phyloP scores from a whole-genome alignment of 192 early-diverging fungal genomes.

The Coemansia sp. region DNA sequence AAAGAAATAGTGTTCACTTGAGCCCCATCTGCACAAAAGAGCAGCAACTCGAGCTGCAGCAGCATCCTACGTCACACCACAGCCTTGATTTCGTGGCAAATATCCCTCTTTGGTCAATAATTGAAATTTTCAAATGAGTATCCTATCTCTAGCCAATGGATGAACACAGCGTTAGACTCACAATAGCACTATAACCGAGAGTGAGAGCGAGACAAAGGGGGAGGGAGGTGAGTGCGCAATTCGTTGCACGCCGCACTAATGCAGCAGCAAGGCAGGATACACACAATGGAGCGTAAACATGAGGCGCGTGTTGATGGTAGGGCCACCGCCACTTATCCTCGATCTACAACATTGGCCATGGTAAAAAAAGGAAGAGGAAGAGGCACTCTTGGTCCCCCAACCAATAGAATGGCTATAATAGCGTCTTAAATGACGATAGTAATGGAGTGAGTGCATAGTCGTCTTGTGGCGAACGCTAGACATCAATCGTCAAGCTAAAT shows the following conservation, averaged over 20 bases:
- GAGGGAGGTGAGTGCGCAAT: conserved; percentile 3
- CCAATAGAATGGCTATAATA: not conserved
- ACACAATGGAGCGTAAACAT: not conserved
- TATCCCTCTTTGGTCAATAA: not conserved
- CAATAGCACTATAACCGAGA: not conserved
- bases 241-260: not conserved
- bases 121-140: not conserved
- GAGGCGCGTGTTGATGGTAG: conserved; percentile 10
- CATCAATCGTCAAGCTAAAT: not conserved
- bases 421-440: not conserved
- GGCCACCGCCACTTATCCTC: conserved; percentile 13
- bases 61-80: not conserved
- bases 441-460: not conserved
- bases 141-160: not conserved
- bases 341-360: not conserved
- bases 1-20: too few relatives aligned
- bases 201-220: not conserved
- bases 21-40: not conserved
- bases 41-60: not conserved
- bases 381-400: not conserved
- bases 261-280: not conserved
- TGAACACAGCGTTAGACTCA: not conserved
- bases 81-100: too few relatives aligned
- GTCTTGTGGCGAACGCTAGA: not conserved
- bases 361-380: not conserved